Base-by-base conservation (phyloP, 2,329 filamentous ascomycete genomes). In the Botrytis squamosa region DNA sequence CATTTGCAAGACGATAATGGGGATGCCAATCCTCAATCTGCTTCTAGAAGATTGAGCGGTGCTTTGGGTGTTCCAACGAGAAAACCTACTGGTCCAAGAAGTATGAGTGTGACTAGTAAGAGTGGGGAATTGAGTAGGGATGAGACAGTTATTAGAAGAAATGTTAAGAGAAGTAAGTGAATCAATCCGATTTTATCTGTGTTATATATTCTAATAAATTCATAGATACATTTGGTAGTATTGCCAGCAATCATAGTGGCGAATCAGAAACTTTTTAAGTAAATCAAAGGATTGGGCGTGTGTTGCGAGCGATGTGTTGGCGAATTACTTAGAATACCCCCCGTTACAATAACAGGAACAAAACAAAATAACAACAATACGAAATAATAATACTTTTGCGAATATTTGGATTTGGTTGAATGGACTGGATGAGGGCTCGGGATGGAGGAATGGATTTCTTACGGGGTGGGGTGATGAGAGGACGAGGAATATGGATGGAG, bases 181-280 rank as follows among this genome's bases (percentile, higher is more conserved):
- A 62, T 25, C 8, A 36, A 70, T 74, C 20, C 44, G 25, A 7
- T 72, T 84, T 8, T 8, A 42, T 42, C 4, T n/a, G 40, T 2
- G 44, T 16, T 9, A 52, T 4, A 12, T 74, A 79, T 9, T 42
- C 52, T 72, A 71, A 74, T 44, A 25, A n/a, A 59, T 22, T 67
- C 57, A 55, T 73, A 88, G 86, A 88, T 80, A 88, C 87, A 64
- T 88, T 88, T 79, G 87, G 86, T 73, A 85, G 85, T 3, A 80
- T 86, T 73, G 83, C 83, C 36, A 87, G 85, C 76, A 85, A 87
- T 75, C 76, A 81, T 65, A 80, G 77, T 77, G 80, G 75, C 74
- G 86, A 88, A 74, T 86, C 85, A 46, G 86, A 88, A 78, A 88
- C 85, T 66, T 88, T 88, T 79, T 88, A 85, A 83, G 73, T 49